Evolutionary conservation across 2,329 filamentous ascomycete genomes (phyloP).

Genomic region (Clonostachys chloroleuca): DNA sequence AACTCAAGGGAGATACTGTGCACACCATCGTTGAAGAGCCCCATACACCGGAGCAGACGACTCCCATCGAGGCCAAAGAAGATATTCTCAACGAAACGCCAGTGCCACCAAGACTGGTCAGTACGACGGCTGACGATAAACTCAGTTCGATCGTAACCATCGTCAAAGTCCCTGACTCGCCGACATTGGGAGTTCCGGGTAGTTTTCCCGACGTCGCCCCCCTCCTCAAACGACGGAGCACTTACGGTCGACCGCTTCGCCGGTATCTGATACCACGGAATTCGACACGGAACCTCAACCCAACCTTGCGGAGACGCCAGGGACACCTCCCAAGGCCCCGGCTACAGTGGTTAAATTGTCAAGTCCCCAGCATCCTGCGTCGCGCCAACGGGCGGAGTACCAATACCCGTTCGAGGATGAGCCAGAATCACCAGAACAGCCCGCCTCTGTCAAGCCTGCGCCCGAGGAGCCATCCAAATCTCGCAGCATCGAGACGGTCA

Average conservation of each 20-base stretch:
- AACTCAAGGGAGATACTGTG: too few relatives aligned
- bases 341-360: slow-evolving; percentile 18
- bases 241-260: slow-evolving; percentile 56
- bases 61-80: too few relatives aligned
- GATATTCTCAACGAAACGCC: too few relatives aligned
- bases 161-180: slow-evolving; percentile 45
- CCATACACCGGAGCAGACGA: too few relatives aligned
- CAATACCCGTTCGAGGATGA: slow-evolving; percentile 47
- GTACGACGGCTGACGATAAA: too few relatives aligned
- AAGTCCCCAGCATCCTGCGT: slow-evolving; percentile 15
- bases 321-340: slow-evolving; percentile 13
- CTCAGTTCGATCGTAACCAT: too few relatives aligned
- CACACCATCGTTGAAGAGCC: too few relatives aligned
- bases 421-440: slow-evolving; percentile 11
- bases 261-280: slow-evolving; percentile 58
- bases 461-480: neutral
- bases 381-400: slow-evolving; percentile 33
- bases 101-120: neutral
- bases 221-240: slow-evolving; percentile 36
- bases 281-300: slow-evolving; percentile 71
- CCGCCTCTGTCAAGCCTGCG: neutral
- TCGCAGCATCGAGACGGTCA: neutral
- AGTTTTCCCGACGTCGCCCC: slow-evolving; percentile 45
- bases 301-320: slow-evolving; percentile 37
- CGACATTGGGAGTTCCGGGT: slow-evolving; percentile 62